These are phyloP conservation scores for Furcasterigmium sp. DNA, from an alignment of 2,329 filamentous ascomycete species.

Conservation along the genomic window DNA sequence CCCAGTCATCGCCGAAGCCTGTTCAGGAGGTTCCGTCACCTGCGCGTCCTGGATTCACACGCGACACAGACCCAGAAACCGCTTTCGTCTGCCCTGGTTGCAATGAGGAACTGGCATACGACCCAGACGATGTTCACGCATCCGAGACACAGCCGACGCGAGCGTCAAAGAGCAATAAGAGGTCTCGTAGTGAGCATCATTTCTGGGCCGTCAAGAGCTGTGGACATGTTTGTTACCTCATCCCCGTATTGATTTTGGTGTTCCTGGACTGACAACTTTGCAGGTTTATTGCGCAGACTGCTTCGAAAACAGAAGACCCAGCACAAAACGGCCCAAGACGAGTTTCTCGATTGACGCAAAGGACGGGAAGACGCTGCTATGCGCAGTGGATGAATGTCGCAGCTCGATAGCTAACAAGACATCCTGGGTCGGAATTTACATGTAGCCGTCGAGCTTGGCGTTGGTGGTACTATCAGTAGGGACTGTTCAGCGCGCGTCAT, in stretches of 20 bases:
- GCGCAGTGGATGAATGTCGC: constrained; percentile 52
- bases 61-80: constrained; percentile 66
- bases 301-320: constrained; percentile 49
- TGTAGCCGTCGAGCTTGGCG: constrained; percentile 28
- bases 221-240: constrained; percentile 66
- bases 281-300: constrained; percentile 61
- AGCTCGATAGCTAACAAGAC: constrained; percentile 48
- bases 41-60: constrained; percentile 72
- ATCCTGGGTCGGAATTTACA: constrained; percentile 58
- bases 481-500: too few relatives aligned
- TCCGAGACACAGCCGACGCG: constrained; percentile 16
- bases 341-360: constrained; percentile 9
- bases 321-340: constrained; percentile 20
- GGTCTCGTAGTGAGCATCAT: constrained; percentile 63
- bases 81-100: constrained; percentile 83
- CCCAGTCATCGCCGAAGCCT: constrained; percentile 34
- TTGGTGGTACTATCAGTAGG: too few relatives aligned
- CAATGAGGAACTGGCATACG: constrained; percentile 74
- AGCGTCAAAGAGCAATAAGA: constrained; percentile 36
- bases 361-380: constrained; percentile 31
- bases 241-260: background rate
- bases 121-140: constrained; percentile 40
- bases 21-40: constrained; percentile 58
- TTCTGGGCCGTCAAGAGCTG: constrained; percentile 91
- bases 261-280: constrained; percentile 1